Percentiles rank a stretch among this genome's conserved stretches.
These are phyloP conservation scores for Acanthamoeba castellanii DNA, from an alignment of 208 protist genomes.

Conservation along the genomic window DNA sequence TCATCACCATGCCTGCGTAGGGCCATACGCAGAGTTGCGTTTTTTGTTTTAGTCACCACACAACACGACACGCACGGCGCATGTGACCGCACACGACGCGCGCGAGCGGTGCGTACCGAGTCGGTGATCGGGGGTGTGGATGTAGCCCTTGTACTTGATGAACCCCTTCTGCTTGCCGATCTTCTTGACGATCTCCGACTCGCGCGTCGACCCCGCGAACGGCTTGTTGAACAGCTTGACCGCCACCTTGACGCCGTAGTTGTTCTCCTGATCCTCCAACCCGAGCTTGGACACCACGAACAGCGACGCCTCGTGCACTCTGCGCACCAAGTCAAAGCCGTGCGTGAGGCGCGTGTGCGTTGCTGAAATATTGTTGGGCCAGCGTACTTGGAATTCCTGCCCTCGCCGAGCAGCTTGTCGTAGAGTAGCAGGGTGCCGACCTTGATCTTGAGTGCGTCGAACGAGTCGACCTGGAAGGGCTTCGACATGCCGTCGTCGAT, in stretches of 20 bases:
- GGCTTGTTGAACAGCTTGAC: conserved; percentile 66
- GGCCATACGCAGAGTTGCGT: too few relatives aligned
- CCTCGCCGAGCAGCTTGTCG: conserved; percentile 66
- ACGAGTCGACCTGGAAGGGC: conserved; percentile 35
- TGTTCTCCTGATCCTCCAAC: conserved; percentile 58
- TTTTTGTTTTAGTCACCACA: too few relatives aligned
- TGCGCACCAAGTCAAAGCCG: neutral
- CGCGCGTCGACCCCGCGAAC: conserved; percentile 24
- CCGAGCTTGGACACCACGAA: conserved; percentile 60
- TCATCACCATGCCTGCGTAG: conserved; percentile 43
- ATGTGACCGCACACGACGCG: neutral
- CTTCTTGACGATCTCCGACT: conserved; percentile 15
- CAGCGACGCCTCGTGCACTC: conserved; percentile 61
- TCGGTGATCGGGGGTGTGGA: conserved; percentile 12
- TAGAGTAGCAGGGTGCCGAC: conserved; percentile 69
- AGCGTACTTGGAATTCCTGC: conserved; percentile 47
- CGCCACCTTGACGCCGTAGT: conserved; percentile 66
- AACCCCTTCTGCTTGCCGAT: conserved; percentile 59
- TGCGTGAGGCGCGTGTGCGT: neutral
- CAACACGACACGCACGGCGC: neutral
- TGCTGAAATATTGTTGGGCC: neutral
- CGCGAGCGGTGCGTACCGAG: neutral
- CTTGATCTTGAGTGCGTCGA: conserved; percentile 15
- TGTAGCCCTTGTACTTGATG: conserved; percentile 66
- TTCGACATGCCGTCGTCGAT: conserved; percentile 65